Conservation (phyloP, 2,329 filamentous ascomycete genomes). For the Stemphylium vesicarium region DNA sequence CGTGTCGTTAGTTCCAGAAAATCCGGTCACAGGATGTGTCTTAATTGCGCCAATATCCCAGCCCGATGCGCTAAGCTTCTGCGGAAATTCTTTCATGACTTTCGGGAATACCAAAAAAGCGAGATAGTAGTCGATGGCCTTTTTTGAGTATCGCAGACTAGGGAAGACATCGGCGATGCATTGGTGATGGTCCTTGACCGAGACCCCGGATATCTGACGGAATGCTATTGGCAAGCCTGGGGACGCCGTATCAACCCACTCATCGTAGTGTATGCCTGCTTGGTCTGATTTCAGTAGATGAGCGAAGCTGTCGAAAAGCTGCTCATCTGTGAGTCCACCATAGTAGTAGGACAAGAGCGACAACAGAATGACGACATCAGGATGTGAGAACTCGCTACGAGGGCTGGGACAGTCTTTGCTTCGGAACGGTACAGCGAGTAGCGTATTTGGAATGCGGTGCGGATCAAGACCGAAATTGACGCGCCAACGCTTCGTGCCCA, state of each 20-base stretch:
- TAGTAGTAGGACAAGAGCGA: slow-evolving; percentile 74
- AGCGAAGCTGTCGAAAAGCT: slow-evolving; percentile 58
- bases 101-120: slow-evolving; percentile 64
- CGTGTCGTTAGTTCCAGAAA: slow-evolving; percentile 74
- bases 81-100: slow-evolving; percentile 66
- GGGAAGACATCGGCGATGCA: slow-evolving; percentile 61
- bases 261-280: slow-evolving; percentile 57
- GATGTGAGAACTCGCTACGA: slow-evolving; percentile 71
- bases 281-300: slow-evolving; percentile 61
- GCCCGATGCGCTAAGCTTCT: slow-evolving; percentile 69
- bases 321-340: slow-evolving; percentile 58
- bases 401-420: slow-evolving; percentile 70
- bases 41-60: slow-evolving; percentile 67
- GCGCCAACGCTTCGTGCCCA: slow-evolving; percentile 66
- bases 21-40: slow-evolving; percentile 63
- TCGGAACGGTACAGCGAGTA: slow-evolving; percentile 64
- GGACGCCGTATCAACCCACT: slow-evolving; percentile 53
- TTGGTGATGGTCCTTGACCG: slow-evolving; percentile 56
- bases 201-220: slow-evolving; percentile 30
- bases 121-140: slow-evolving; percentile 69
- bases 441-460: slow-evolving; percentile 58
- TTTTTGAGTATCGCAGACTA: slow-evolving; percentile 59
- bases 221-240: slow-evolving; percentile 49
- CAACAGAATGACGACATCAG: slow-evolving; percentile 68
- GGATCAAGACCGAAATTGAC: slow-evolving; percentile 68